These are phyloP conservation scores for Lactuca sativa DNA, from an alignment of 129 eudicot species.

Conservation along the genomic window DNA sequence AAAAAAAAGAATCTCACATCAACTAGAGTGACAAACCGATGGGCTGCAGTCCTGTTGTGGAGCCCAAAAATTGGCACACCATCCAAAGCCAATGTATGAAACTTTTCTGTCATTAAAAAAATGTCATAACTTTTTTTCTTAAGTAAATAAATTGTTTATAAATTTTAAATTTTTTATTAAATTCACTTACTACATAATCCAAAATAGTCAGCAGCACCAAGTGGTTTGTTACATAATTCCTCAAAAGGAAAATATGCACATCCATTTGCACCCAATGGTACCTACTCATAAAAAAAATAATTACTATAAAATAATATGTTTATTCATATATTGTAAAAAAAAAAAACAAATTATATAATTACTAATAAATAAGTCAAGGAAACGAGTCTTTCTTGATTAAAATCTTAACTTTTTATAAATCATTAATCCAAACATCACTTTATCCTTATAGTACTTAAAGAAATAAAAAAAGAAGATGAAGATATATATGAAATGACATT, in stretches of 20 bases:
- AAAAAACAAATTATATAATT: too few relatives aligned
- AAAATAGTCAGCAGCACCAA: slow-evolving; percentile 98
- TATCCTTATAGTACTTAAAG: too few relatives aligned
- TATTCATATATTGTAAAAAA: too few relatives aligned
- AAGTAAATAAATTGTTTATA: background rate
- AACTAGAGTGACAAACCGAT: slow-evolving; percentile 89
- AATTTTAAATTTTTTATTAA: background rate
- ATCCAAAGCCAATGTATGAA: slow-evolving; percentile 86
- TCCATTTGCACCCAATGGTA: slow-evolving; percentile 92
- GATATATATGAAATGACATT: slow-evolving; percentile 2
- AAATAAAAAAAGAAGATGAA: too few relatives aligned
- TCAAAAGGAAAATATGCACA: slow-evolving; percentile 93
- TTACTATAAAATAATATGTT: slow-evolving; percentile 7
- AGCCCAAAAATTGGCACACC: slow-evolving; percentile 86
- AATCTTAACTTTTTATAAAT: too few relatives aligned
- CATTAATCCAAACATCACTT: too few relatives aligned
- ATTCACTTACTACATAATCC: slow-evolving; percentile 82
- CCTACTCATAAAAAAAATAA: slow-evolving; percentile 33
- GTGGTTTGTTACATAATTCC: slow-evolving; percentile 93
- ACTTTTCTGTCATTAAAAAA: slow-evolving; percentile 54
- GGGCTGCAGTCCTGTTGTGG: slow-evolving; percentile 86
- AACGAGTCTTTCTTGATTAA: too few relatives aligned
- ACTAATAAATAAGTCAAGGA: too few relatives aligned
- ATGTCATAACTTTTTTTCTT: too few relatives aligned
- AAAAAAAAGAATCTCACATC: slow-evolving; percentile 68